These are phyloP conservation scores for Kazachstania bromeliacearum DNA, from an alignment of 805 yeast species.

Conservation along the genomic window DNA sequence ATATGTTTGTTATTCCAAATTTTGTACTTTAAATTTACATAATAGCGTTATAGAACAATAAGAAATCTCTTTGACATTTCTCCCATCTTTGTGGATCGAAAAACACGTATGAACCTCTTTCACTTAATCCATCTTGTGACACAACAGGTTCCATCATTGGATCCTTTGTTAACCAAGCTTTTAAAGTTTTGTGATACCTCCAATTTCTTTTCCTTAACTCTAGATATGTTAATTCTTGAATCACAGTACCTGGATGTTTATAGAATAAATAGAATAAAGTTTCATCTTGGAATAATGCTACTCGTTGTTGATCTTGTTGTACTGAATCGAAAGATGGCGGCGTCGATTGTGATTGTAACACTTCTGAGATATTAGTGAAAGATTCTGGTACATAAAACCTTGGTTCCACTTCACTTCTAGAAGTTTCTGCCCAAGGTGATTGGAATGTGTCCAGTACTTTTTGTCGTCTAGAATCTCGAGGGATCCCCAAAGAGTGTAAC, in stretches of 20 bases:
- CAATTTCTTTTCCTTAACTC: conserved; percentile 89
- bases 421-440: conserved; percentile 93
- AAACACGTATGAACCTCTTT: conserved; percentile 86
- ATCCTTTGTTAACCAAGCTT: conserved; percentile 95
- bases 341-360: conserved; percentile 21
- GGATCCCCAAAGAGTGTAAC: conserved; percentile 27
- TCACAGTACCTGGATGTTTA: conserved; percentile 82
- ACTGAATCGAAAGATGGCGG: conserved; percentile 30
- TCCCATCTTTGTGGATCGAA: conserved; percentile 97
- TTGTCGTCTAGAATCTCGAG: conserved; percentile 16
- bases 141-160: conserved; percentile 82
- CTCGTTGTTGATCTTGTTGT: conserved; percentile 35
- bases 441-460: conserved; percentile 47
- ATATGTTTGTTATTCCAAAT: not conserved
- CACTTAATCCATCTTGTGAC: conserved; percentile 62
- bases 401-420: conserved; percentile 86
- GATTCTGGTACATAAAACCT: conserved; percentile 55
- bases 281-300: conserved; percentile 70
- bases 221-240: conserved; percentile 89
- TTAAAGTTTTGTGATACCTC: conserved; percentile 93
- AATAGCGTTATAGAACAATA: conserved; percentile 51
- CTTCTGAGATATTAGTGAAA: conserved; percentile 33
- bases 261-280: conserved; percentile 89
- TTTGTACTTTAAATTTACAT: conserved; percentile 30
- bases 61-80: conserved; percentile 68